These are phyloP conservation scores for Bombardia bombarda DNA, from an alignment of 495 filamentous ascomycete genomes.

Conservation along the genomic window DNA sequence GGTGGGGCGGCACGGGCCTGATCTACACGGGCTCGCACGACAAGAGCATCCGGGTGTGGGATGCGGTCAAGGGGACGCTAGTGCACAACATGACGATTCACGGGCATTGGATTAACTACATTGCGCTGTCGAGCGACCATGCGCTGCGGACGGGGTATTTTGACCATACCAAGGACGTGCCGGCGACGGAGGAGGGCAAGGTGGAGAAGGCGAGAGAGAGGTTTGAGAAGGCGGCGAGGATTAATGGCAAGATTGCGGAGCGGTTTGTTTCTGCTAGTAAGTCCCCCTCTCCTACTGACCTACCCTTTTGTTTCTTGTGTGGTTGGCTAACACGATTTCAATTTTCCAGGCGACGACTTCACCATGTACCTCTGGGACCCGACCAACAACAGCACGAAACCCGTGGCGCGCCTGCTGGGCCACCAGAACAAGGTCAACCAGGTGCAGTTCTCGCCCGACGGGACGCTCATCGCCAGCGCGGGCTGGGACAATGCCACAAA, in stretches of 20 bases:
- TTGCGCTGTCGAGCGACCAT: conserved; percentile 88
- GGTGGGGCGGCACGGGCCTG: conserved; percentile 83
- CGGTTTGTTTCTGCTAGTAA: conserved; percentile 68
- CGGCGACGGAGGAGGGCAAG: conserved; percentile 60
- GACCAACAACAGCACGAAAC: conserved; percentile 61
- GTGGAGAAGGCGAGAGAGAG: conserved; percentile 67
- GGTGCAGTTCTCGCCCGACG: conserved; percentile 88
- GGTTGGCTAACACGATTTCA: conserved; percentile 3
- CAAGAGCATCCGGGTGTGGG: conserved; percentile 89
- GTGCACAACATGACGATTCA: conserved; percentile 73
- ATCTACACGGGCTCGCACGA: conserved; percentile 68
- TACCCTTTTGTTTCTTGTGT: neutral
- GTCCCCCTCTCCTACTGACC: conserved; percentile 2
- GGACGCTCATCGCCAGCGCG: conserved; percentile 74
- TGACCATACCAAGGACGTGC: conserved; percentile 66
- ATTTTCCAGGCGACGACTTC: conserved; percentile 77
- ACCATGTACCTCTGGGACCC: conserved; percentile 98
- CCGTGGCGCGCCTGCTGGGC: conserved; percentile 76
- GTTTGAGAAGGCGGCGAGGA: conserved; percentile 81
- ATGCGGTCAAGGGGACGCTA: conserved; percentile 67
- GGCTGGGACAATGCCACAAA: conserved; percentile 70
- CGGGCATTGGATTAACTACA: conserved; percentile 93
- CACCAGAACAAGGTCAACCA: conserved; percentile 97
- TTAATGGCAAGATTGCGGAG: conserved; percentile 72
- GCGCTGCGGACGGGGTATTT: conserved; percentile 82